Evolutionary conservation across 176 grass and related monocot genomes (phyloP).

Genomic region (Juncus effusus): DNA sequence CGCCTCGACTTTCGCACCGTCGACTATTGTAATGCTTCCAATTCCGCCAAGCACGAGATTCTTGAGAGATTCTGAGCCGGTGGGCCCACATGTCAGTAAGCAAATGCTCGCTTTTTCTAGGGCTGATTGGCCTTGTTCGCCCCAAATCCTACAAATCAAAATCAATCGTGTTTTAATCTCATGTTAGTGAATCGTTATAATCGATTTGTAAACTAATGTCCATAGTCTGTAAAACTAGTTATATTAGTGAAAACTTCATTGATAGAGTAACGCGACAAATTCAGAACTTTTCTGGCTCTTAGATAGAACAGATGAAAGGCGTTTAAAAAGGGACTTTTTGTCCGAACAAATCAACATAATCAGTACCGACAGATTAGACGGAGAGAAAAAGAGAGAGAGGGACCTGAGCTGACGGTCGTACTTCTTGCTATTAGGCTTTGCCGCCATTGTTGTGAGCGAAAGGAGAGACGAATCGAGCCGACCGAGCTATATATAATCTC

Average conservation of each 20-base stretch:
- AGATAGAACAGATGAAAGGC: background rate
- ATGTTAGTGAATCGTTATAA: background rate
- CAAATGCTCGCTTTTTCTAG: conserved; percentile 86
- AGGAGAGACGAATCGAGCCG: background rate
- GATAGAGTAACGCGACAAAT: too few relatives aligned
- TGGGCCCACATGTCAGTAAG: conserved; percentile 85
- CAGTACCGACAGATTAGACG: background rate
- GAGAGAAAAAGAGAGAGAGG: background rate
- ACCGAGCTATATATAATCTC: too few relatives aligned
- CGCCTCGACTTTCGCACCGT: conserved; percentile 71
- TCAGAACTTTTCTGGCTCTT: too few relatives aligned
- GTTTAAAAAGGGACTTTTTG: background rate
- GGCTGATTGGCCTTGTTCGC: conserved; percentile 87
- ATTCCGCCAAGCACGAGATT: conserved; percentile 87
- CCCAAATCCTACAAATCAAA: conserved; percentile 32
- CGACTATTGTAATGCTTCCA: conserved; percentile 72
- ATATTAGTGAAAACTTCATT: background rate
- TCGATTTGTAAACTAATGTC: background rate
- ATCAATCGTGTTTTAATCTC: background rate
- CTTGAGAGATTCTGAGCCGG: conserved; percentile 77
- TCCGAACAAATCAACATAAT: background rate
- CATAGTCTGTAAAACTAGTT: background rate
- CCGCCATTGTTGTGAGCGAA: background rate
- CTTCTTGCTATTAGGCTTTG: conserved; percentile 23
- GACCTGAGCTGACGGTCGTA: conserved; percentile 31